These are phyloP conservation scores for Colletotrichum limetticola DNA, from an alignment of 2,329 filamentous ascomycete genomes.

Conservation along the genomic window DNA sequence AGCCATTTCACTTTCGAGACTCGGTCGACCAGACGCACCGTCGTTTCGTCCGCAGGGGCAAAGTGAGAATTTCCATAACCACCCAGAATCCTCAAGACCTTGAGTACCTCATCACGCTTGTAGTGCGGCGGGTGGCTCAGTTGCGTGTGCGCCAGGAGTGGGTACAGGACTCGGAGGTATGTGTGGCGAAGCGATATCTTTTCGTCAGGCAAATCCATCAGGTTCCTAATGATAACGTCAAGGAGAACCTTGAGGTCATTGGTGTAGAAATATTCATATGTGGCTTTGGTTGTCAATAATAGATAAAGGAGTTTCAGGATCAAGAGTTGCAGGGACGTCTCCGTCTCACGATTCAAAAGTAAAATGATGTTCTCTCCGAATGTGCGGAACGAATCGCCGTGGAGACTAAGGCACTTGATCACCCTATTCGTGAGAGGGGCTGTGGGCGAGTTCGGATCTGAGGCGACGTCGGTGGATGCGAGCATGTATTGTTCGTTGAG, in stretches of 20 bases:
- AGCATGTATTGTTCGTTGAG: conserved; percentile 99
- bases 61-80: conserved; percentile 78
- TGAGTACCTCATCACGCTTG: conserved; percentile 86
- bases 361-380: conserved; percentile 99
- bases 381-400: conserved; percentile 86
- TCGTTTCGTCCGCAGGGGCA: conserved; percentile 83
- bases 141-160: conserved; percentile 91
- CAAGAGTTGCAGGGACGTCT: conserved; percentile 93
- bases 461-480: conserved; percentile 65
- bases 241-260: conserved; percentile 95
- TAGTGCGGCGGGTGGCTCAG: conserved; percentile 88
- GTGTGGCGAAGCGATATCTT: conserved; percentile 84
- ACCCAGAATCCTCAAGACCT: conserved; percentile 77
- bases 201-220: conserved; percentile 94
- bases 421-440: conserved; percentile 86
- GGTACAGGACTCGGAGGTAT: conserved; percentile 92
- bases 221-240: conserved; percentile 94
- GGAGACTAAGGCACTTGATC: conserved; percentile 86
- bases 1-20: conserved; percentile 80
- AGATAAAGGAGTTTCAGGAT: conserved; percentile 96
- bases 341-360: conserved; percentile 91
- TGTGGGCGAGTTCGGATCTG: conserved; percentile 51
- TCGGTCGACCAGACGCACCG: conserved; percentile 79
- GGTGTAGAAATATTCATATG: conserved; percentile 98
- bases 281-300: conserved; percentile 90